A percentile compares a stretch with the other conserved stretches of the same genome.
phyloP scores from a whole-genome alignment of 257 asterid species.

The Solanum dulcamara region DNA sequence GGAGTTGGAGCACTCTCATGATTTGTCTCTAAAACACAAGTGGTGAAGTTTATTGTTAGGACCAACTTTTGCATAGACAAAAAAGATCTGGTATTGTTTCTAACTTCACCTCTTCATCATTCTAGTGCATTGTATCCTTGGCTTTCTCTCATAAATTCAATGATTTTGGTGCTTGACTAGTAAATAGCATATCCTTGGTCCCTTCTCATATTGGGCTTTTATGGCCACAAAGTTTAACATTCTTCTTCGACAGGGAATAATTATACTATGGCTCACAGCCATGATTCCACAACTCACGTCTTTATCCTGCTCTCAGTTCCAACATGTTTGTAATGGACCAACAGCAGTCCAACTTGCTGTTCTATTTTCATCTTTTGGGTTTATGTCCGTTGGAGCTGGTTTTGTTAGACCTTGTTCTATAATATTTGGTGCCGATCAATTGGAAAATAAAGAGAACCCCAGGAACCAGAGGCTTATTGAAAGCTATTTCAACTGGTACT shows the following conservation, averaged over 20 bases:
- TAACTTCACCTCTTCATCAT: not conserved
- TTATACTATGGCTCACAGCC: conserved; percentile 10
- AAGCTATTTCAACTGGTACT: conserved; percentile 5
- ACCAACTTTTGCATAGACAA: too few species aligned
- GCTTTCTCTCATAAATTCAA: not conserved
- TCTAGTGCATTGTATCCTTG: not conserved
- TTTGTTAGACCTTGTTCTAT: conserved; percentile 14
- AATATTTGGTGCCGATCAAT: conserved; percentile 10
- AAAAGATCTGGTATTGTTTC: too few species aligned
- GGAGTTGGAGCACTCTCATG: too few species aligned
- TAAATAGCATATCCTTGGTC: not conserved
- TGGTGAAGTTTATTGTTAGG: too few species aligned
- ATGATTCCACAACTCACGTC: not conserved
- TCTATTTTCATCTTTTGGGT: not conserved
- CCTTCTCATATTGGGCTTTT: not conserved
- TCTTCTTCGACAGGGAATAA: conserved; percentile 1
- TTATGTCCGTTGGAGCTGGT: conserved; percentile 11
- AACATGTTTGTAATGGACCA: not conserved
- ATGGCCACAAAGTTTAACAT: not conserved
- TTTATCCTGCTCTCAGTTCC: not conserved
- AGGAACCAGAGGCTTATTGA: not conserved
- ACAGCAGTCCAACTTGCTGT: not conserved
- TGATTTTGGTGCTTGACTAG: not conserved
- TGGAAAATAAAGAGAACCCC: not conserved
- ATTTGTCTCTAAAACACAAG: too few species aligned